phyloP scores from a whole-genome alignment of 2,329 filamentous ascomycete genomes.

The Knufia petricola region DNA sequence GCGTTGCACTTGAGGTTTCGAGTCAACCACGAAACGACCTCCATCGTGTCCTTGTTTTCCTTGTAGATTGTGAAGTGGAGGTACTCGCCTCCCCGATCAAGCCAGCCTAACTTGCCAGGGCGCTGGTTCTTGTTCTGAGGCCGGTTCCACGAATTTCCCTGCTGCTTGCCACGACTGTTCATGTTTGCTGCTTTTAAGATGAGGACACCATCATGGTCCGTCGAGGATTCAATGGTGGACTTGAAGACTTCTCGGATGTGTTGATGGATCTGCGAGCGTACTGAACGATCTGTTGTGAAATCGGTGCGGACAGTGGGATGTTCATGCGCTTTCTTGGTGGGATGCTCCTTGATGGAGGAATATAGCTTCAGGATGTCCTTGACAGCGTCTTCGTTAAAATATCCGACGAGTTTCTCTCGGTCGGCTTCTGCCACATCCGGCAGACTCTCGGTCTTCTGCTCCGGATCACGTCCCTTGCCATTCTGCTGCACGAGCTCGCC shows the following conservation, averaged over 20 bases:
- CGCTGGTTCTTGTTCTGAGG: constrained; percentile 20
- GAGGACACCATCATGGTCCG: constrained; percentile 56
- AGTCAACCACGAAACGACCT: constrained; percentile 67
- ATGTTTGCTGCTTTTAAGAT: constrained; percentile 42
- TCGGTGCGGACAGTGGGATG: constrained; percentile 44
- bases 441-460: neutral
- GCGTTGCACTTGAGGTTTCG: constrained; percentile 59
- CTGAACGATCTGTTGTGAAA: constrained; percentile 48
- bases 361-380: constrained; percentile 46
- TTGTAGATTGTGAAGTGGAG: constrained; percentile 90
- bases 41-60: constrained; percentile 95
- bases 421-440: constrained; percentile 36
- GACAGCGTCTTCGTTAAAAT: constrained; percentile 19
- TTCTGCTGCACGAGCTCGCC: neutral
- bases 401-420: constrained; percentile 29
- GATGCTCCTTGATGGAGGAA: constrained; percentile 42
- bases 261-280: constrained; percentile 55
- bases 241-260: constrained; percentile 67
- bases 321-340: constrained; percentile 46
- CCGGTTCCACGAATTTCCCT: constrained; percentile 26
- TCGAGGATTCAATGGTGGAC: constrained; percentile 67
- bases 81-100: constrained; percentile 65
- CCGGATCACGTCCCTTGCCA: constrained; percentile 7
- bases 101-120: constrained; percentile 47
- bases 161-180: constrained; percentile 27